Evolutionary conservation across 495 filamentous ascomycete species (phyloP), one percentile per base, ranked within the genome.

Genomic region (Aspergillus campestris): DNA sequence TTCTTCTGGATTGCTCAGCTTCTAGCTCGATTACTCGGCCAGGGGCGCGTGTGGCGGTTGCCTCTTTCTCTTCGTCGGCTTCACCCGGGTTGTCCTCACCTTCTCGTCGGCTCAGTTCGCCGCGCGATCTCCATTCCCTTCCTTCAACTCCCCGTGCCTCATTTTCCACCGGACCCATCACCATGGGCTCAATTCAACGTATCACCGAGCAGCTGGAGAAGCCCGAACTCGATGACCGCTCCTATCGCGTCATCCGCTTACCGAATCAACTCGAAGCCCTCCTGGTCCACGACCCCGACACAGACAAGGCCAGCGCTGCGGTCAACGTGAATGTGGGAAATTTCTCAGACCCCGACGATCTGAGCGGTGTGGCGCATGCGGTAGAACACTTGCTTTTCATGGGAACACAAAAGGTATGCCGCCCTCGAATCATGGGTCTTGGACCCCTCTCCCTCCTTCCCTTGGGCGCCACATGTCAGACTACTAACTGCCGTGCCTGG

Each of bases 351-450:
- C 75, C 80, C 51, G 80, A 86, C 59, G 84, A 89, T 53, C 84
- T 97, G 79, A 89, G 88, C n/a, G 94, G 90, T 29, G 86, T 89
- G 75, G 87, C 86, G 8, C 90, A 95, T 67, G 87, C 86, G 1
- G 84, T 95, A 34, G 89, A 95, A 53, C 81, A 96, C 77, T 70
- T 96, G 56, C 70, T 97, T 7, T 99, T 99, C 71, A 97, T 99
- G 94, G 92, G 92, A 34, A 99, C 92, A 8, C 80, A 95, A 65
- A 98, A 98, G 75, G 84, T 86, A 64, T 46, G 65, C 18, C 18
- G 18, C 18, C 18, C 18, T 59, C 27, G 40, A 37, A 42, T 50
- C 33, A 15, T 27, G 10, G 8, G 15, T 11, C 28, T n/a, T 15
- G 15, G 9, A 35, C 7, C n/a, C 13, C 27, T 30, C 8, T 4